Conservation (phyloP, 2,329 filamentous ascomycete species). For the Alternaria rosae region DNA sequence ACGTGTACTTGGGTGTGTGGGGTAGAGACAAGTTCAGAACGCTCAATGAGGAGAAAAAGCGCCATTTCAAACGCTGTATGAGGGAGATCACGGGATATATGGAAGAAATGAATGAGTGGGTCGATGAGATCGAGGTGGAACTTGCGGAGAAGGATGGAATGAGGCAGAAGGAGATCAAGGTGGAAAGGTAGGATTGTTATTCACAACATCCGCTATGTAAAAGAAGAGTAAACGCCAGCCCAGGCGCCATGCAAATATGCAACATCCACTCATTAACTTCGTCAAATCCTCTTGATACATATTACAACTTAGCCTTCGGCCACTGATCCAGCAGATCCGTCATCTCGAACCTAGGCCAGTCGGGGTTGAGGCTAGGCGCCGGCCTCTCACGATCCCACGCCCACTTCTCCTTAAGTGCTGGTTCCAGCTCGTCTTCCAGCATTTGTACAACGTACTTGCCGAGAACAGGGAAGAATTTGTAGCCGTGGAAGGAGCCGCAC, state of each 20-base stretch:
- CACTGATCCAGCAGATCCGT: slow-evolving; percentile 56
- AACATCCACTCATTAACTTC: slow-evolving; percentile 6
- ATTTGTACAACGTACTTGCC: slow-evolving; percentile 63
- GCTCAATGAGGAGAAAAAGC: neutral
- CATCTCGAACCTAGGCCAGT: slow-evolving; percentile 67
- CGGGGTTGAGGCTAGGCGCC: slow-evolving; percentile 58
- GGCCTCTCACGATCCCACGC: slow-evolving; percentile 66
- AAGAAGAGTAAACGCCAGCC: neutral
- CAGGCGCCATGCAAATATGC: slow-evolving; percentile 15
- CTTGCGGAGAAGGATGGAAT: neutral
- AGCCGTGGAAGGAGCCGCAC: slow-evolving; percentile 67
- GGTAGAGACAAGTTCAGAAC: neutral
- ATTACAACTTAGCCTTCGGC: slow-evolving; percentile 41
- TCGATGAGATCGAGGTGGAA: neutral
- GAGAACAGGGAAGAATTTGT: slow-evolving; percentile 67
- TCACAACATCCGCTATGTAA: neutral
- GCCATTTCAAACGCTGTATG: neutral
- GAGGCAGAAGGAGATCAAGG: neutral
- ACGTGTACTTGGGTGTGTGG: neutral
- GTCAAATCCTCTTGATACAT: neutral
- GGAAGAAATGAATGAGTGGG: neutral
- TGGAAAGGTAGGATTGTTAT: neutral
- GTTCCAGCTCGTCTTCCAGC: slow-evolving; percentile 51
- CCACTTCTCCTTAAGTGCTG: slow-evolving; percentile 68
- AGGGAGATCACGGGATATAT: neutral